Conservation (phyloP, 225 moss, liverwort and hornwort species). For the Thuidium tamariscinum region DNA sequence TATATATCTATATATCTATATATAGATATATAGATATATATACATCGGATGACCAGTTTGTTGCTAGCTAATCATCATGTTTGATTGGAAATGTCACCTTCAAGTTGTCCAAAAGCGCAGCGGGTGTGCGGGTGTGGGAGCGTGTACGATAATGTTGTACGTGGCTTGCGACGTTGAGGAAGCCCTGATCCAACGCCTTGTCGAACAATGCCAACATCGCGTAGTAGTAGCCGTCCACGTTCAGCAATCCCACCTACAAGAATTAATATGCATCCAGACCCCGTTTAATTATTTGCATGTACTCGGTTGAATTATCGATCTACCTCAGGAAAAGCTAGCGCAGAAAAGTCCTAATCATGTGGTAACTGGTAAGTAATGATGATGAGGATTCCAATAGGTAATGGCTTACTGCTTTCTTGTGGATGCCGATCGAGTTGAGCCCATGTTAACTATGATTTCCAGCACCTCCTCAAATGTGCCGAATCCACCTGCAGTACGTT, state of each 20-base stretch:
- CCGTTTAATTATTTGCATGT: no score
- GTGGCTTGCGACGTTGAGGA: conserved; percentile 30
- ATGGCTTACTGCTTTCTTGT: conserved; percentile 31
- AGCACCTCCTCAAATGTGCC: conserved; percentile 47
- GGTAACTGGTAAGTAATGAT: background rate
- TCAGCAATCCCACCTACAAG: conserved; percentile 30
- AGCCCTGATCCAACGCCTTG: conserved; percentile 25
- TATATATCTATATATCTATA: no score
- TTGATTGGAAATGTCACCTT: background rate
- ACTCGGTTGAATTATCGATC: background rate
- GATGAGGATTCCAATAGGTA: no score
- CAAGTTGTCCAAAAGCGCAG: conserved; percentile 20
- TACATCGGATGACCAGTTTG: background rate
- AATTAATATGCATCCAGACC: no score
- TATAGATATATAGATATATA: no score
- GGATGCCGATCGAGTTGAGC: conserved; percentile 50
- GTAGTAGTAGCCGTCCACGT: conserved; percentile 33
- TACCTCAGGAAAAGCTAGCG: background rate
- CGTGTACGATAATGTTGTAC: conserved; percentile 19
- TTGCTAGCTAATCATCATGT: background rate
- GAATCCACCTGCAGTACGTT: conserved; percentile 9
- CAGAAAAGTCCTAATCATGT: no score
- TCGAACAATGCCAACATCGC: conserved; percentile 21
- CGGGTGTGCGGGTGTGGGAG: conserved; percentile 4
- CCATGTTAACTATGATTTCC: conserved; percentile 51